These are phyloP conservation scores for Penicillium aurantiogriseum DNA, from an alignment of 2,329 filamentous ascomycete genomes.

Conservation along the genomic window DNA sequence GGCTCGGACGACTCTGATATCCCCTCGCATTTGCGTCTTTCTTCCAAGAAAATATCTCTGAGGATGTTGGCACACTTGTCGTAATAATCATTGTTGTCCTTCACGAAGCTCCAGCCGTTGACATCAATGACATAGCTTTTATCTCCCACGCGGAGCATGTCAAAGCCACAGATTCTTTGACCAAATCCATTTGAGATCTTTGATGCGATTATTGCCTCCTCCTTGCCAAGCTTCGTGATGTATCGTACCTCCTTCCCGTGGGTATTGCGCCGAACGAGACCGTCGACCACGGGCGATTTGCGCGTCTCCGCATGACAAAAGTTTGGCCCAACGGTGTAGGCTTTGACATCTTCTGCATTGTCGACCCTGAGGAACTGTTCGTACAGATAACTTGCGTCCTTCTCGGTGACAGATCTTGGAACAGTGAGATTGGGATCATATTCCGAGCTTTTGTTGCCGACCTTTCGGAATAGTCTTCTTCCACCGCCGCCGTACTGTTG, in stretches of 20 bases:
- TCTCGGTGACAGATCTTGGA: conserved; percentile 79
- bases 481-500: conserved; percentile 79
- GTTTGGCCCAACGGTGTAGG: conserved; percentile 88
- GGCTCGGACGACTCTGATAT: conserved; percentile 35
- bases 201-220: conserved; percentile 81
- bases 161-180: conserved; percentile 93
- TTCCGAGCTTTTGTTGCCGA: conserved; percentile 98
- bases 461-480: conserved; percentile 88
- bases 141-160: conserved; percentile 80
- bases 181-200: conserved; percentile 91
- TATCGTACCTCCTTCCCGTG: conserved; percentile 97
- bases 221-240: conserved; percentile 76
- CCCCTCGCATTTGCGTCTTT: conserved; percentile 54
- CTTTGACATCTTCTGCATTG: conserved; percentile 97
- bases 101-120: conserved; percentile 99
- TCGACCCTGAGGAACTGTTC: conserved; percentile 96
- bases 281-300: conserved; percentile 96
- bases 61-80: conserved; percentile 85
- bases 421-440: conserved; percentile 74
- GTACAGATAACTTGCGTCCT: conserved; percentile 84
- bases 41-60: conserved; percentile 80
- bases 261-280: conserved; percentile 90
- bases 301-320: conserved; percentile 97
- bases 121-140: conserved; percentile 98
- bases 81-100: conserved; percentile 98